Evolutionary conservation across 1,139 yeast species (phyloP), one percentile per base, ranked within the genome.

Genomic region (Pichia cactophila): DNA sequence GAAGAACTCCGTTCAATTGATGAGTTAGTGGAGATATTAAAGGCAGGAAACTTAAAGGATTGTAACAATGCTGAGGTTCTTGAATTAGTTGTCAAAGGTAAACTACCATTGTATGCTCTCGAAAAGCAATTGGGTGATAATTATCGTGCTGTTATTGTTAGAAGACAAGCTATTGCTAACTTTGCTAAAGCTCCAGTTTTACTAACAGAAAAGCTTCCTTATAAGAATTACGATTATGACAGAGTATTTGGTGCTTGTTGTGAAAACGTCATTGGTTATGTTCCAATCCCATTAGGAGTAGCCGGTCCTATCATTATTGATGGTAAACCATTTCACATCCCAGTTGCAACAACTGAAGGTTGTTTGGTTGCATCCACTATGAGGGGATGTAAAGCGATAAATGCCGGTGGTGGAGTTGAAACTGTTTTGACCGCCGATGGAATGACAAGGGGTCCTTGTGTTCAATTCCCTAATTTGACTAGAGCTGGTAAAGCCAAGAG

Each of bases 261-360:
- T 73, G 99, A 92, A 69, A 92, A 92, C 64, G 98, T 92, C 52
- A 86, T 92, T 67, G 99, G 98, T 40, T 92, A 76, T 65, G 80
- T 90, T 81, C 99, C 98, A 35, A 68, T 92, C 44, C 99, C 98
- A 11, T 88, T 92, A 53, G 98, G 99, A 67, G 85, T 94, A 64
- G 97, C 97, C 37, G 99, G 99, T 50, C 98, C 99, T 7, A 71
- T 94, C 65, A 73, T 86, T 51, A 86, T 92, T 62, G 98, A 92
- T 67, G 92, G 89, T 43, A 81, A 77, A 58, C 80, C 94, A 45
- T 85, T 78, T 65, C 95, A 87, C 68, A 82, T 92, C 58, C 99
- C 99, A 45, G 89, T 92, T 96, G 99, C 99, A 37, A 92, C 99
- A 31, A 92, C 98, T 46, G 99, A 92, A 72, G 99, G 99, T 50